phyloP scores from a whole-genome alignment of 2,329 filamentous ascomycete genomes.

The Sporothrix humicola region DNA sequence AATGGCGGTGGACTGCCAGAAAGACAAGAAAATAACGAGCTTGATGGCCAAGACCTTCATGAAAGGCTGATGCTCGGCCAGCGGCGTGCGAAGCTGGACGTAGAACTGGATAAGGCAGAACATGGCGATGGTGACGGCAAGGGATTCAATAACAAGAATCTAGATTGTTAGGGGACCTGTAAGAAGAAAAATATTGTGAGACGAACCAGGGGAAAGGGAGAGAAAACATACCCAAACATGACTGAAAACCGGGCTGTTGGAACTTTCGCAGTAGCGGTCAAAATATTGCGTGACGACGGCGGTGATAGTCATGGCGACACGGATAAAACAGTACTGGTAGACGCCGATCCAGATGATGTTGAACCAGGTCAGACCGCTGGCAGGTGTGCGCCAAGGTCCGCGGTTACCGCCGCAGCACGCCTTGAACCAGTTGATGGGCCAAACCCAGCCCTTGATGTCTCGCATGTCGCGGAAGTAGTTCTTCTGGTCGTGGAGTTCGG shows the following conservation, averaged over 20 bases:
- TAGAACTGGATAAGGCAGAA: conserved; percentile 90
- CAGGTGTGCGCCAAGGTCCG: conserved; percentile 74
- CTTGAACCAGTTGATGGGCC: conserved; percentile 72
- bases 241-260: conserved; percentile 76
- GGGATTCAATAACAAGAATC: conserved; percentile 70
- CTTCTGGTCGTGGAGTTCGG: conserved; percentile 79
- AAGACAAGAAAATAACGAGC: conserved; percentile 87
- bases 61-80: conserved; percentile 73
- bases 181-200: background rate
- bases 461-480: conserved; percentile 74
- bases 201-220: background rate
- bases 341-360: conserved; percentile 83
- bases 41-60: conserved; percentile 87
- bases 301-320: conserved; percentile 78
- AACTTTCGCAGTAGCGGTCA: conserved; percentile 77
- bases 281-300: conserved; percentile 74
- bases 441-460: conserved; percentile 73
- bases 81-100: conserved; percentile 71
- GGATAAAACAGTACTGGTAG: conserved; percentile 85
- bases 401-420: conserved; percentile 72
- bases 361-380: conserved; percentile 86
- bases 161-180: conserved; percentile 42
- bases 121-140: conserved; percentile 82
- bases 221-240: conserved; percentile 73
- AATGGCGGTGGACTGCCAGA: conserved; percentile 73